These are phyloP conservation scores for Trametes versicolor DNA, from an alignment of 1,284 basidiomycete species.

Conservation along the genomic window DNA sequence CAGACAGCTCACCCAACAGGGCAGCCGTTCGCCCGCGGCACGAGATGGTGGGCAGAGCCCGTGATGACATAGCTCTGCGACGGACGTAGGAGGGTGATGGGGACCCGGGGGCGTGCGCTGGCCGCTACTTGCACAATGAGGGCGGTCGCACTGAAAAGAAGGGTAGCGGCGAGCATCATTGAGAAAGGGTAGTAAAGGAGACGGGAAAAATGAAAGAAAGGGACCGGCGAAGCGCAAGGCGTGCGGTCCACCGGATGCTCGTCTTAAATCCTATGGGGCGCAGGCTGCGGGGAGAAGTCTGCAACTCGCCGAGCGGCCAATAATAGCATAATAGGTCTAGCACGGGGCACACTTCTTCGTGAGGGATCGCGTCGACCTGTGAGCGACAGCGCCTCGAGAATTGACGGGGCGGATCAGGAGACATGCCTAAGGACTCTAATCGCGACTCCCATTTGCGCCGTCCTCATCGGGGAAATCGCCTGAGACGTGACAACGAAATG, in stretches of 20 bases:
- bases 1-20: conserved; percentile 30
- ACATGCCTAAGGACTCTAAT: background rate
- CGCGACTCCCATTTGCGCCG: background rate
- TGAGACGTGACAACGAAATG: background rate
- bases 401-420: conserved; percentile 9
- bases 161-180: background rate
- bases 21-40: conserved; percentile 18
- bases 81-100: background rate
- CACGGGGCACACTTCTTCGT: background rate
- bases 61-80: background rate
- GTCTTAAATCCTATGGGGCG: background rate
- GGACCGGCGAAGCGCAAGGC: background rate
- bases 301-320: background rate
- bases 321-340: background rate
- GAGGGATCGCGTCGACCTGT: background rate
- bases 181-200: background rate
- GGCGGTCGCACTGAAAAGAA: conserved; percentile 1
- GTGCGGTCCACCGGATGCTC: background rate
- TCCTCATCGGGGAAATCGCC: background rate
- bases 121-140: conserved; percentile 9
- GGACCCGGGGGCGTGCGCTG: background rate
- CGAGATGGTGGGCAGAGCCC: background rate
- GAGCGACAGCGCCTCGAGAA: conserved; percentile 4
- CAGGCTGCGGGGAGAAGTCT: background rate
- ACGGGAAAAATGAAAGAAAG: too few species aligned